Percentiles rank a stretch among this genome's conserved stretches.
Evolutionary conservation across 1,284 basidiomycete genomes (phyloP).

Genomic region (Boletellus deceptivus): DNA sequence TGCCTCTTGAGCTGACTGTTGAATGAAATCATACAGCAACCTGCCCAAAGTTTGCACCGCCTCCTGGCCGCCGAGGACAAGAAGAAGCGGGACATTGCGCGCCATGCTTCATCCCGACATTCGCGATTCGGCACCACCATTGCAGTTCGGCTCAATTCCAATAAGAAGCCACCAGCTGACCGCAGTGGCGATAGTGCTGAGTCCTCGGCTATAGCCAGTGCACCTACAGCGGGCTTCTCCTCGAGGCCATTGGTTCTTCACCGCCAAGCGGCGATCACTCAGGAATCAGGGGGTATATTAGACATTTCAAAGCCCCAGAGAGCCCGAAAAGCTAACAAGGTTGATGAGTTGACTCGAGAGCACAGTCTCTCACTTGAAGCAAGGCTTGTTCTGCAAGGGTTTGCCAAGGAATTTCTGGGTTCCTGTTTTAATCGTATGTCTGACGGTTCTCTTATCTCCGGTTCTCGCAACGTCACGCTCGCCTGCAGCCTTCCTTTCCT

Average conservation of each 20-base stretch:
- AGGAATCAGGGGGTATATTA: conserved; percentile 73
- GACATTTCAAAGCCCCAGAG: conserved; percentile 75
- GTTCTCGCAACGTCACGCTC: conserved; percentile 12
- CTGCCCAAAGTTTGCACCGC: conserved; percentile 61
- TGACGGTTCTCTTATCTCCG: conserved; percentile 4
- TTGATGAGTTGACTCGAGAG: conserved; percentile 71
- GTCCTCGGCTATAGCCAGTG: conserved; percentile 30
- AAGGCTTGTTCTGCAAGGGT: conserved; percentile 59
- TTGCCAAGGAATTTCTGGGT: conserved; percentile 73
- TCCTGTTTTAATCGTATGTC: conserved; percentile 83
- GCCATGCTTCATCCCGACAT: conserved; percentile 77
- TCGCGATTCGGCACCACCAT: conserved; percentile 94
- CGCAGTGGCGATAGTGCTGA: conserved; percentile 33
- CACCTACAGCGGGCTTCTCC: conserved; percentile 27
- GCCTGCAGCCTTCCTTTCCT: conserved; percentile 71
- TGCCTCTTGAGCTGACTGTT: conserved; percentile 1
- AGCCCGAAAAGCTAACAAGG: conserved; percentile 60
- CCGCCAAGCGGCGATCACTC: conserved; percentile 76
- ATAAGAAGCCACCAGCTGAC: conserved; percentile 38
- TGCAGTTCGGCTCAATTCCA: conserved; percentile 65
- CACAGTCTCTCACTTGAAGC: conserved; percentile 76
- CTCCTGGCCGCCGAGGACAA: conserved; percentile 74
- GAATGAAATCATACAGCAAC: conserved; percentile 48
- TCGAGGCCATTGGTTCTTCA: conserved; percentile 69
- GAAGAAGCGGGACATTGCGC: conserved; percentile 53